A percentile compares a stretch with the other conserved stretches of the same genome.
Conservation (phyloP, 257 asterid genomes). For the Fraxinus pennsylvanica region DNA sequence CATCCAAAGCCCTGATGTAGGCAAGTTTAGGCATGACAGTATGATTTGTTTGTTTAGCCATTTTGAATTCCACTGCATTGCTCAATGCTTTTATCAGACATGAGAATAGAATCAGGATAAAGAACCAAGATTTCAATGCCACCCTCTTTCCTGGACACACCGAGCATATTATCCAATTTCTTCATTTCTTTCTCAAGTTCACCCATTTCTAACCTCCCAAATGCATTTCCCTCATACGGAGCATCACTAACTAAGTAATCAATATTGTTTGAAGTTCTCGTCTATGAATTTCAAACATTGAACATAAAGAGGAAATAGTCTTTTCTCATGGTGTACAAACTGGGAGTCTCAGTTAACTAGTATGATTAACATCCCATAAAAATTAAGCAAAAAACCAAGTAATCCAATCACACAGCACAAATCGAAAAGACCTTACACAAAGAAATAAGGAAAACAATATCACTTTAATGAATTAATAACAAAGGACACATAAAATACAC, state of each 20-base stretch:
- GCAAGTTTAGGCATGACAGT: neutral
- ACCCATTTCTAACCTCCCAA: no score
- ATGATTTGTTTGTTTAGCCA: neutral
- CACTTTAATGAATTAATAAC: constrained; percentile 1
- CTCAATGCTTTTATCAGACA: neutral
- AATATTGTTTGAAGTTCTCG: no score
- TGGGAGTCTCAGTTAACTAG: neutral
- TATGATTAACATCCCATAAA: neutral
- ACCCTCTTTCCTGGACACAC: no score
- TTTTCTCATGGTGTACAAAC: neutral
- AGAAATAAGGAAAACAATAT: neutral
- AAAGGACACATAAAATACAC: neutral
- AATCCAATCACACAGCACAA: neutral
- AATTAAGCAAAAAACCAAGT: neutral
- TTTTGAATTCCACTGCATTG: no score
- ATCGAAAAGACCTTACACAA: neutral
- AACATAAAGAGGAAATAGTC: neutral
- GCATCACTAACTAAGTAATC: no score
- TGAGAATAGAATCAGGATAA: neutral
- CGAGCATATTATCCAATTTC: no score
- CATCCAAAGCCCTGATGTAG: neutral
- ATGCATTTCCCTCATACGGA: no score
- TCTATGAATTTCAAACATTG: neutral
- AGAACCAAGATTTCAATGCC: no score
- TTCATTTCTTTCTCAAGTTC: no score